Evolutionary conservation across 2,329 filamentous ascomycete species (phyloP).

Genomic region (Byssoonygena ceratinophila): DNA sequence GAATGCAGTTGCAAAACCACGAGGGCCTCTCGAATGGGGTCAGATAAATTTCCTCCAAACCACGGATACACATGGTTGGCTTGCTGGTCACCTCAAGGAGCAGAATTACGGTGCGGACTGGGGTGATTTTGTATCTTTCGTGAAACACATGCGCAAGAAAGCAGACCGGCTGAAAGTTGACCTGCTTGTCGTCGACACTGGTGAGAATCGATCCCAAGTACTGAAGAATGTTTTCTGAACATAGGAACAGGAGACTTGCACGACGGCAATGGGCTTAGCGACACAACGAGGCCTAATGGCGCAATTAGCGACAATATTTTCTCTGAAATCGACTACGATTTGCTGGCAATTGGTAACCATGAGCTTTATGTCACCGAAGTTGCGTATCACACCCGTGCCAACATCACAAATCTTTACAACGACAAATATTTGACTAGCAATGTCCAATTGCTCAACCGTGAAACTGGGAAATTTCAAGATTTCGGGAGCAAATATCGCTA

Average conservation of each 20-base stretch:
- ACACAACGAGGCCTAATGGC: slow-evolving; percentile 50
- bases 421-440: slow-evolving; percentile 47
- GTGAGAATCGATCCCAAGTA: slow-evolving; percentile 51
- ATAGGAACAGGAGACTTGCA: slow-evolving; percentile 46
- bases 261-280: slow-evolving; percentile 53
- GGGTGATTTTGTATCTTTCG: slow-evolving; percentile 95
- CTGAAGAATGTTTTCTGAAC: neutral
- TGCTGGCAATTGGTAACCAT: slow-evolving; percentile 51
- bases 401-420: slow-evolving; percentile 49
- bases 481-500: slow-evolving; percentile 42
- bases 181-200: slow-evolving; percentile 90
- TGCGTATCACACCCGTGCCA: slow-evolving; percentile 50
- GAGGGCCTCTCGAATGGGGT: slow-evolving; percentile 51
- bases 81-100: slow-evolving; percentile 87
- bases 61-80: slow-evolving; percentile 93
- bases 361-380: slow-evolving; percentile 55
- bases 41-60: slow-evolving; percentile 93
- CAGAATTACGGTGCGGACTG: slow-evolving; percentile 81
- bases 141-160: slow-evolving; percentile 65
- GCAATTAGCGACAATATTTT: slow-evolving; percentile 45
- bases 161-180: slow-evolving; percentile 72
- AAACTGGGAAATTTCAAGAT: slow-evolving; percentile 36
- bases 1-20: slow-evolving; percentile 17
- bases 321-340: slow-evolving; percentile 44
- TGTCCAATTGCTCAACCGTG: slow-evolving; percentile 40